Base-by-base conservation (phyloP, 2,329 filamentous ascomycete genomes). In the Fusarium sp. region DNA sequence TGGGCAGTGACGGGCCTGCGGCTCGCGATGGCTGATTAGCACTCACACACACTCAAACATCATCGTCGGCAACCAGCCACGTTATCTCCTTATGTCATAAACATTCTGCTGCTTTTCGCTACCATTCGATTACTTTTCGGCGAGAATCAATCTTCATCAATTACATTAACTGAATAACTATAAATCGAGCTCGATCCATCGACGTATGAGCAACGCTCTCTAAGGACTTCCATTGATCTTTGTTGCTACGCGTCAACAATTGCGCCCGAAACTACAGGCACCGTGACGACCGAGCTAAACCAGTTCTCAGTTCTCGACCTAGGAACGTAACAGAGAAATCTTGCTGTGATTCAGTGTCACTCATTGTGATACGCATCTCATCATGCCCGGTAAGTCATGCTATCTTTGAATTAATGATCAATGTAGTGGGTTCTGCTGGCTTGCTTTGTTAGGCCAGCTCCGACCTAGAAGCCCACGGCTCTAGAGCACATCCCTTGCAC, bases 381-480 rank as follows among this genome's bases (percentile, higher is more conserved):
- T 44, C 48, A 70, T 70, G 67, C 67, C 67, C 39, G 67, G 68
- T 71, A 59, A 67, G 65, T 65, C 41, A 17, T 45, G 65, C 61
- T 44, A 17, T 45, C 40, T 45, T 37, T 53, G 44, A 50, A 46
- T 61, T 41, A 50, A 8, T 43, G 54, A 37, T 39, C 33, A 51
- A 55, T 20, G 30, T 60, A 50, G 62, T 70, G 62, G 66, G 57
- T 67, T 67, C 39, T 60, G 62, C 48, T 67, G 67, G 66, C 40
- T 54, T 70, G 58, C 51, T 43, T 54, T 54, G 56, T 43, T 50
- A 44, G 35, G 35, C 35, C 47, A 41, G 43, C 49, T 68, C 60
- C 47, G 56, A 54, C 53, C 54, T 56, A 47, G 48, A 54, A 52
- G 43, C 55, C 52, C 52, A 66, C 44, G 51, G 46, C 49, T 52